Evolutionary conservation across 257 asterid genomes (phyloP).

Genomic region (Solanum microdontum): DNA sequence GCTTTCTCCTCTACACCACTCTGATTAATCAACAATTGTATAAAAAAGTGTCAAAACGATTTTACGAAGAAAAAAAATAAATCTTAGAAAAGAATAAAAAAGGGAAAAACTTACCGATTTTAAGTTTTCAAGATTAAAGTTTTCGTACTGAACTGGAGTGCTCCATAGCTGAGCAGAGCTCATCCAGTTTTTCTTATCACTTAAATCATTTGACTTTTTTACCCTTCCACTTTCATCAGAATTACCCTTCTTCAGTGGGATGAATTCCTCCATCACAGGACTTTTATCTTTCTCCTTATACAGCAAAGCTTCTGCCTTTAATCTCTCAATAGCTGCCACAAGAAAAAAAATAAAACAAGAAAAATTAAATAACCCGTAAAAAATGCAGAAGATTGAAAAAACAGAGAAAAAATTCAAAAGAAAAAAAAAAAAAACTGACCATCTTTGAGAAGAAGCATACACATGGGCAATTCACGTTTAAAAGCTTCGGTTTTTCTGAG

Average conservation of each 20-base stretch:
- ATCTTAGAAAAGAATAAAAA: neutral
- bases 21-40: constrained; percentile 6
- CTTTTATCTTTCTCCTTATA: constrained; percentile 10
- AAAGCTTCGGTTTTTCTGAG: constrained; percentile 12
- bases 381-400: neutral
- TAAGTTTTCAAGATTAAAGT: neutral
- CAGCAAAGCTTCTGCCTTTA: constrained; percentile 26
- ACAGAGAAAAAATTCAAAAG: neutral
- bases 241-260: neutral
- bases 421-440: constrained; percentile 5
- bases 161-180: constrained; percentile 50
- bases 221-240: constrained; percentile 15
- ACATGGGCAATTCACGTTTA: constrained; percentile 23
- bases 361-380: neutral
- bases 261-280: constrained; percentile 19
- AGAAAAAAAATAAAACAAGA: neutral
- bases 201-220: constrained; percentile 20
- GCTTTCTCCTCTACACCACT: constrained; percentile 10
- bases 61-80: neutral
- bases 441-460: constrained; percentile 21
- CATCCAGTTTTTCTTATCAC: constrained; percentile 45
- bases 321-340: constrained; percentile 33
- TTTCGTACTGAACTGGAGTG: constrained; percentile 30
- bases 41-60: neutral
- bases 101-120: constrained; percentile 13